These are phyloP conservation scores for Gymnopilus junonius DNA, from an alignment of 768 basidiomycete species.

Conservation along the genomic window DNA sequence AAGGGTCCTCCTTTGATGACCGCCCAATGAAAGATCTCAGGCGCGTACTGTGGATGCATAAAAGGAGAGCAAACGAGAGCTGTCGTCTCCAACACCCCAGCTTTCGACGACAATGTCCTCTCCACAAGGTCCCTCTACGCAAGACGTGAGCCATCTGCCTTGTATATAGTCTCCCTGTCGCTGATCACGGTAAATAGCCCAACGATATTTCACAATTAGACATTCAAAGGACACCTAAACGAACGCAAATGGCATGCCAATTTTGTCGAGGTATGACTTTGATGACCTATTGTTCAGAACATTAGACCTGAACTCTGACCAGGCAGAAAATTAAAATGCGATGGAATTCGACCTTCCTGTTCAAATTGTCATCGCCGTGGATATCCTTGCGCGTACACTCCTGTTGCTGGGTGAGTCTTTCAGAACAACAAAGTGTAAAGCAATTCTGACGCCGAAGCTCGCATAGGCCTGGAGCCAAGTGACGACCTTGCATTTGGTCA, in stretches of 20 bases:
- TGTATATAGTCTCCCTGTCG: neutral
- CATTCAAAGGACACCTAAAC: conserved; percentile 35
- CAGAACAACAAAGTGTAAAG: neutral
- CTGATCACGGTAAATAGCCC: neutral
- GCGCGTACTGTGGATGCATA: conserved; percentile 4
- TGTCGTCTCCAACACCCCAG: neutral
- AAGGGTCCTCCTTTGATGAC: neutral
- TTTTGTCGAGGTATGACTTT: conserved; percentile 65
- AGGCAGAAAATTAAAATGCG: conserved; percentile 79
- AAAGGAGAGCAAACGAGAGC: conserved; percentile 8
- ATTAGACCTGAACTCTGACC: neutral
- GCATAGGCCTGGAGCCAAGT: conserved; percentile 12
- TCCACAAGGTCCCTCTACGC: conserved; percentile 1
- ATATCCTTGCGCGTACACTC: conserved; percentile 60
- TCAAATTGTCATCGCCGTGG: conserved; percentile 66
- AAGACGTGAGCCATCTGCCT: conserved; percentile 11
- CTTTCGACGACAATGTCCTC: conserved; percentile 14
- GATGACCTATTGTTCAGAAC: too few relatives aligned
- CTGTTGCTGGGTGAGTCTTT: conserved; percentile 59
- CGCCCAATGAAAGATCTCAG: conserved; percentile 6
- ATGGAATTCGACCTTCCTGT: conserved; percentile 66
- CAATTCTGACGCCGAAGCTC: conserved; percentile 12
- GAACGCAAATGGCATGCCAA: conserved; percentile 74
- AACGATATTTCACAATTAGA: conserved; percentile 19
- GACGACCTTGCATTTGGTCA: neutral